A percentile compares a stretch with the other conserved stretches of the same genome.
phyloP scores from a whole-genome alignment of 352 stramenopile species.

The Phytophthora pistaciae region DNA sequence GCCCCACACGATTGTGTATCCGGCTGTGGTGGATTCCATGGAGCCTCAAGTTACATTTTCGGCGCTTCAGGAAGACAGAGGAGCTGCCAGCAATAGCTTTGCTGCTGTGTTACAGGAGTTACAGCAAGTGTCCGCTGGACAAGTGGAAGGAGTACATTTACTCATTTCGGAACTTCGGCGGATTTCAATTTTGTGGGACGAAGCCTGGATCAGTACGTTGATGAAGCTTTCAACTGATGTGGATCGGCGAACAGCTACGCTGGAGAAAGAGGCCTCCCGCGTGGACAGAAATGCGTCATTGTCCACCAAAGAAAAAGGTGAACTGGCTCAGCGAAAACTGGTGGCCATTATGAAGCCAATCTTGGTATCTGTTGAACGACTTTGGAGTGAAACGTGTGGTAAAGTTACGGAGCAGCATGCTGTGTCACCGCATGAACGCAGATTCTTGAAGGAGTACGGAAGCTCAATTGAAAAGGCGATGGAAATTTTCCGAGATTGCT shows the following conservation, averaged over 20 bases:
- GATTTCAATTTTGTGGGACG: slow-evolving; percentile 87
- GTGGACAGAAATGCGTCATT: slow-evolving; percentile 80
- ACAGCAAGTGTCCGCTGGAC: slow-evolving; percentile 38
- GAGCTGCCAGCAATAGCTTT: slow-evolving; percentile 33
- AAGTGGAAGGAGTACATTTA: slow-evolving; percentile 66
- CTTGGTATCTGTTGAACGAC: slow-evolving; percentile 63
- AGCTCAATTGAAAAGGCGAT: slow-evolving; percentile 56
- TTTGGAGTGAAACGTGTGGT: slow-evolving; percentile 78
- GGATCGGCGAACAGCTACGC: slow-evolving; percentile 62
- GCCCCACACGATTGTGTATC: slow-evolving; percentile 80
- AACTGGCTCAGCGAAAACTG: slow-evolving; percentile 75
- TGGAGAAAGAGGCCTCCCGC: slow-evolving; percentile 80
- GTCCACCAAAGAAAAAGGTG: slow-evolving; percentile 64
- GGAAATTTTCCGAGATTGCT: slow-evolving; percentile 55
- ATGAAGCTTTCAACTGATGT: slow-evolving; percentile 83
- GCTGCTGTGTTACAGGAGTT: slow-evolving; percentile 55
- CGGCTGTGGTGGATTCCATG: slow-evolving; percentile 71
- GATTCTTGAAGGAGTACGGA: slow-evolving; percentile 76
- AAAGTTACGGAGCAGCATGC: slow-evolving; percentile 26
- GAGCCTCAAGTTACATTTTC: slow-evolving; percentile 18
- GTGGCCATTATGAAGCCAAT: slow-evolving; percentile 89
- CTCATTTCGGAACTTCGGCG: slow-evolving; percentile 80
- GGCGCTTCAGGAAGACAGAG: slow-evolving; percentile 9
- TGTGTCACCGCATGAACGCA: slow-evolving; percentile 76
- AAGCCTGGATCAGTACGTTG: slow-evolving; percentile 78